Conservation (phyloP, 345 rosid genomes). For the Eucalyptus rudis region DNA sequence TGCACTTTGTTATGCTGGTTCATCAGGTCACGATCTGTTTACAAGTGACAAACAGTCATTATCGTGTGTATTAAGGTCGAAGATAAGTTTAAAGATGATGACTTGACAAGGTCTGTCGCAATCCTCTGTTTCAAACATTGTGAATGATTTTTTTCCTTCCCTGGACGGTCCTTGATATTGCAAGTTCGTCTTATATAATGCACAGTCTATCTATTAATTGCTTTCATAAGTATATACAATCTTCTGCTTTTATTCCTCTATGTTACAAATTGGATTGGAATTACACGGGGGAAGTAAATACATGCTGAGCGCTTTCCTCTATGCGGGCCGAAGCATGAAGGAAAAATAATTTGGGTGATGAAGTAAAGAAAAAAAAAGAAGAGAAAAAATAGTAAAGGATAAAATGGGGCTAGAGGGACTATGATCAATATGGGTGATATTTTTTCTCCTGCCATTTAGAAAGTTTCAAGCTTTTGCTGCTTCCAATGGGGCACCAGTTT, state of each 20-base stretch:
- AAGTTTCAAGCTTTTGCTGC: constrained; percentile 45
- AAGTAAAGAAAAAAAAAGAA: not conserved
- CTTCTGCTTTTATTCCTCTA: not conserved
- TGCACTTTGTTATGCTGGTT: not conserved
- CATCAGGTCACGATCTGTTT: not conserved
- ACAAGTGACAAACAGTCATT: not conserved
- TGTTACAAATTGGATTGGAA: not conserved
- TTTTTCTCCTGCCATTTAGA: not conserved
- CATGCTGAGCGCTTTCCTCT: not conserved
- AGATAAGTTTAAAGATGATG: too few relatives aligned
- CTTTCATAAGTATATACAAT: not conserved
- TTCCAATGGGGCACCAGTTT: constrained; percentile 33
- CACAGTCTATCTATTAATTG: not conserved
- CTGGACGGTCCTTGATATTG: not conserved
- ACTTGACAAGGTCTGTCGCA: not conserved
- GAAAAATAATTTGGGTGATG: not conserved
- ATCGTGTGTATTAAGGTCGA: not conserved
- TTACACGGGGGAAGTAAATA: not conserved
- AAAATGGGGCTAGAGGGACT: not conserved
- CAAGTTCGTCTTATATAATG: not conserved
- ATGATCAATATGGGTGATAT: not conserved
- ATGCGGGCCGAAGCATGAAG: not conserved
- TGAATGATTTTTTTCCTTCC: not conserved
- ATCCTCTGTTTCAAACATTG: not conserved
- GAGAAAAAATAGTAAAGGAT: not conserved